phyloP scores from a whole-genome alignment of 148 eudicot genomes.

The Persicaria tinctoria region DNA sequence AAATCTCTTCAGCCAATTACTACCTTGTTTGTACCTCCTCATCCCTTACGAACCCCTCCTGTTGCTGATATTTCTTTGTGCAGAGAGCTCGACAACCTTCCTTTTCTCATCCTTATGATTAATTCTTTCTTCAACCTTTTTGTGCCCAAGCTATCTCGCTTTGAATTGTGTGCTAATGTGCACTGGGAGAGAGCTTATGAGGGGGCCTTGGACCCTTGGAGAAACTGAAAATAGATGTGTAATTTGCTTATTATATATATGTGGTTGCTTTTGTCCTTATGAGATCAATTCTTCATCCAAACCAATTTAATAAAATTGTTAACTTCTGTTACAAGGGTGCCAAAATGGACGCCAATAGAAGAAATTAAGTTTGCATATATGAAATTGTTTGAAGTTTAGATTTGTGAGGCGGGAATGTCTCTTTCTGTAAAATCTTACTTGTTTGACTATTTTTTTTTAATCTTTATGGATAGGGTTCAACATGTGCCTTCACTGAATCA shows the following conservation, averaged over 20 bases:
- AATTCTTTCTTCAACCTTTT: neutral
- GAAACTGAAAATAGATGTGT: neutral
- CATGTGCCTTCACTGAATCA: constrained; percentile 81
- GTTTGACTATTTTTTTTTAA: neutral
- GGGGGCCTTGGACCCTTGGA: neutral
- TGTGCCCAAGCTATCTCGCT: neutral
- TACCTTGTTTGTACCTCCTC: too few species aligned
- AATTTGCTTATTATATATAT: neutral
- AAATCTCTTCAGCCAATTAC: too few species aligned
- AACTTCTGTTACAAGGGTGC: neutral
- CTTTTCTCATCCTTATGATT: neutral
- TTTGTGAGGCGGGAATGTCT: neutral
- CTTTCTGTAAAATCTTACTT: neutral
- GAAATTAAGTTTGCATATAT: neutral
- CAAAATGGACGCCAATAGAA: neutral
- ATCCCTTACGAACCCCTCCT: too few species aligned
- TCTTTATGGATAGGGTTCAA: constrained; percentile 59
- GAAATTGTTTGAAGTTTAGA: neutral
- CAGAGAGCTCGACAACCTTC: neutral
- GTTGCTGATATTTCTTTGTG: neutral
- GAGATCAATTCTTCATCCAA: neutral
- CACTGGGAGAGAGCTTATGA: neutral
- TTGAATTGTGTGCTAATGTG: neutral
- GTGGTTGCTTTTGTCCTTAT: neutral
- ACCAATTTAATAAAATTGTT: neutral